These are phyloP conservation scores for Clarireedia monteithiana DNA, from an alignment of 2,329 filamentous ascomycete species.

Conservation along the genomic window DNA sequence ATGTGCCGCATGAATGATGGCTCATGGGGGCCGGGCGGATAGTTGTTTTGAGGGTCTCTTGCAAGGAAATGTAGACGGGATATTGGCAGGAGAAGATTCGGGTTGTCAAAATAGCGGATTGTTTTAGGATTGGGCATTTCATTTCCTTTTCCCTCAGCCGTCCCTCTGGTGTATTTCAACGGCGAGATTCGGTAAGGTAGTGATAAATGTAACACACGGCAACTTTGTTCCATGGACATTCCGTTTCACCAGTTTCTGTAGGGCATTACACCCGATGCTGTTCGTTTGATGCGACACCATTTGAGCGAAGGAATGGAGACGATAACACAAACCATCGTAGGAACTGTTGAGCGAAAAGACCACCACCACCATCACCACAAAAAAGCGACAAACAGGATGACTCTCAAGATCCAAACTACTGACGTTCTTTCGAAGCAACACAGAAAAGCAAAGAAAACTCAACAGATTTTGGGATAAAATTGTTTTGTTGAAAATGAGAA, in stretches of 20 bases:
- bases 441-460: too few relatives aligned
- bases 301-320: not conserved
- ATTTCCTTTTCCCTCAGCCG: not conserved
- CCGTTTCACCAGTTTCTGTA: slow-evolving; percentile 8
- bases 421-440: too few relatives aligned
- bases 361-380: not conserved
- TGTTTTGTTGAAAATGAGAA: too few relatives aligned
- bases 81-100: not conserved
- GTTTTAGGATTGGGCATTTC: slow-evolving; percentile 1
- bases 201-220: slow-evolving; percentile 5
- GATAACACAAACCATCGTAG: slow-evolving; percentile 7
- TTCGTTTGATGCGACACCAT: not conserved
- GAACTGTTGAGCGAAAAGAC: not conserved
- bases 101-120: not conserved
- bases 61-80: not conserved
- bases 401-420: too few relatives aligned
- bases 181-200: not conserved
- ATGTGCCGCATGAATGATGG: not conserved
- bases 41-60: not conserved
- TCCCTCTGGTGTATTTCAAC: not conserved
- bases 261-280: slow-evolving; percentile 5
- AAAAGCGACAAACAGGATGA: not conserved
- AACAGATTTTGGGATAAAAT: not conserved
- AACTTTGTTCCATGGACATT: slow-evolving; percentile 7
- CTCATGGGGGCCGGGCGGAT: not conserved